Evolutionary conservation across 2,329 filamentous ascomycete genomes (phyloP).

Genomic region (Cladosporium velox): DNA sequence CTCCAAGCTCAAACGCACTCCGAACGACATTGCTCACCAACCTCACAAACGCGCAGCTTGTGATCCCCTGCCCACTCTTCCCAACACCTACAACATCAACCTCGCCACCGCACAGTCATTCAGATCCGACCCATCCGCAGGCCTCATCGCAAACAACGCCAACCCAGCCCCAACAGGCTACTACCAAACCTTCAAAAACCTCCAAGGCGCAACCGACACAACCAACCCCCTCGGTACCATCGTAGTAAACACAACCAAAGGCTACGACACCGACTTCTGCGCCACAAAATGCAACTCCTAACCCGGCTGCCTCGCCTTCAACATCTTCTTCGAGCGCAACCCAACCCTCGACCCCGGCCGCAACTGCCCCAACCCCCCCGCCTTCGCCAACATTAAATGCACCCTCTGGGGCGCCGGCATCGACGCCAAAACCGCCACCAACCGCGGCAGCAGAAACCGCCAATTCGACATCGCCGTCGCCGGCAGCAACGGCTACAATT

Average conservation of each 20-base stretch:
- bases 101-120: constrained; percentile 16
- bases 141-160: constrained; percentile 14
- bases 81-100: constrained; percentile 9
- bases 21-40: neutral
- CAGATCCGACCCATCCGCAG: constrained; percentile 21
- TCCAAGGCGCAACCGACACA: constrained; percentile 21
- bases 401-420: constrained; percentile 39
- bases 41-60: constrained; percentile 7
- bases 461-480: constrained; percentile 45
- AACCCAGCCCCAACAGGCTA: constrained; percentile 22
- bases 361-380: constrained; percentile 39
- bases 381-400: constrained; percentile 41
- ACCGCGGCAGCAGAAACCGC: constrained; percentile 37
- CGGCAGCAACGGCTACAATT: constrained; percentile 43
- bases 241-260: constrained; percentile 20
- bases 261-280: constrained; percentile 28
- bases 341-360: constrained; percentile 36
- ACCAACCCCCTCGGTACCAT: constrained; percentile 22
- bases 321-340: constrained; percentile 37
- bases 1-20: neutral
- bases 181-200: constrained; percentile 23
- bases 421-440: constrained; percentile 34
- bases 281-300: constrained; percentile 25
- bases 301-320: constrained; percentile 28
- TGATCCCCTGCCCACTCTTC: neutral